These are phyloP conservation scores for Tuber melanosporum DNA, from an alignment of 495 filamentous ascomycete genomes.

Conservation along the genomic window DNA sequence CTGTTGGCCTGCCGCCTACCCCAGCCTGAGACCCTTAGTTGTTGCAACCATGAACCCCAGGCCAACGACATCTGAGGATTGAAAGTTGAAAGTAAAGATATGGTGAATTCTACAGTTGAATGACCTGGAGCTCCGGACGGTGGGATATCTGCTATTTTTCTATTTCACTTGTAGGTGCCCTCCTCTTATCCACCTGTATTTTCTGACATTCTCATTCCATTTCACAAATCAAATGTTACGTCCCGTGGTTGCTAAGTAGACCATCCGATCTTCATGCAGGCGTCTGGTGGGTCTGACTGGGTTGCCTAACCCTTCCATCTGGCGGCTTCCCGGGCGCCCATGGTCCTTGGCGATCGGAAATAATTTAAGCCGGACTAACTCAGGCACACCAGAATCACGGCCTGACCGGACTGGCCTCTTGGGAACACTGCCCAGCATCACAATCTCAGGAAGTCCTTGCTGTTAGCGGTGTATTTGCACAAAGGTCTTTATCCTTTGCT, in stretches of 20 bases:
- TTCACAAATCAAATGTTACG: neutral
- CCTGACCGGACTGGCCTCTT: no score
- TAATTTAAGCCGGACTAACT: no score
- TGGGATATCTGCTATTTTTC: neutral
- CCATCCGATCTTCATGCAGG: conserved; percentile 36
- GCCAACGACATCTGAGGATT: neutral
- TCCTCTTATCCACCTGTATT: neutral
- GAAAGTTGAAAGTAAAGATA: neutral
- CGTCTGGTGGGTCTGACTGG: conserved; percentile 36
- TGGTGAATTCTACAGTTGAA: neutral
- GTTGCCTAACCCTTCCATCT: no score
- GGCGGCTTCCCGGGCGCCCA: no score
- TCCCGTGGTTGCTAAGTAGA: conserved; percentile 8
- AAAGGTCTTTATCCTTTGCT: conserved; percentile 49
- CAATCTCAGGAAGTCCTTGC: conserved; percentile 48
- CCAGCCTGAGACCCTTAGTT: neutral
- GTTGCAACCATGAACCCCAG: neutral
- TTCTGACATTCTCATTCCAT: neutral
- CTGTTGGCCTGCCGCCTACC: no score
- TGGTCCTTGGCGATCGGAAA: no score
- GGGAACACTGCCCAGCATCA: conserved; percentile 41
- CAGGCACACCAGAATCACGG: no score
- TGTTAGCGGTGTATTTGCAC: conserved; percentile 49
- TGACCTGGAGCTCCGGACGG: neutral
- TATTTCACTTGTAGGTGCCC: neutral